These are phyloP conservation scores for Tinospora cordifolia DNA, from an alignment of 164 flowering plant species.

Conservation along the genomic window DNA sequence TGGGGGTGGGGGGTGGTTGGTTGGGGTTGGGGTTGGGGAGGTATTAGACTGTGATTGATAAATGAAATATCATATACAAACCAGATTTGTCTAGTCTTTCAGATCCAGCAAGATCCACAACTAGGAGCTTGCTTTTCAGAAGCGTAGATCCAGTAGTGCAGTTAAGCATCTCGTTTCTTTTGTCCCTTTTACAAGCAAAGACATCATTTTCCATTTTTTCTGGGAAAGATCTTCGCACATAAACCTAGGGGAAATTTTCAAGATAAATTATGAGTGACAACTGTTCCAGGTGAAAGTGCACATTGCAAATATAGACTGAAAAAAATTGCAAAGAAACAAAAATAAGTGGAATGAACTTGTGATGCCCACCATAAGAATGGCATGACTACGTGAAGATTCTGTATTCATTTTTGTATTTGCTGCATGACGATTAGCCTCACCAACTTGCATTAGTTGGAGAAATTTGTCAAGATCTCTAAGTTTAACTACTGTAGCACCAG, in stretches of 20 bases:
- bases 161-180: constrained; percentile 14
- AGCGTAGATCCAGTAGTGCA: constrained; percentile 35
- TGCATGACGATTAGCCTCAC: constrained; percentile 86
- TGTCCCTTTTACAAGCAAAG: constrained; percentile 20
- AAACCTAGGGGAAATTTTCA: constrained; percentile 36
- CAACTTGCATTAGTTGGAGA: constrained; percentile 52
- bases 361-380: constrained; percentile 74
- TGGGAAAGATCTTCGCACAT: constrained; percentile 38
- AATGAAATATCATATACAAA: constrained; percentile 17
- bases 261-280: not conserved
- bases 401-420: constrained; percentile 84
- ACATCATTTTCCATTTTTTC: constrained; percentile 28
- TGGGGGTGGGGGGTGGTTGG: too few species aligned
- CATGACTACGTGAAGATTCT: constrained; percentile 94
- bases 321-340: not conserved
- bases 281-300: not conserved
- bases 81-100: constrained; percentile 91
- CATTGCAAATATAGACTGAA: not conserved
- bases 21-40: too few species aligned
- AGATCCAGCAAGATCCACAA: constrained; percentile 95
- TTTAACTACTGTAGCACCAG: constrained; percentile 55
- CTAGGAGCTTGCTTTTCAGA: constrained; percentile 72
- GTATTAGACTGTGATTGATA: not conserved
- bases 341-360: not conserved
- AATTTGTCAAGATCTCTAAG: constrained; percentile 58